phyloP scores from a whole-genome alignment of 1,284 basidiomycete species.

The Lentinula novae-zelandiae region DNA sequence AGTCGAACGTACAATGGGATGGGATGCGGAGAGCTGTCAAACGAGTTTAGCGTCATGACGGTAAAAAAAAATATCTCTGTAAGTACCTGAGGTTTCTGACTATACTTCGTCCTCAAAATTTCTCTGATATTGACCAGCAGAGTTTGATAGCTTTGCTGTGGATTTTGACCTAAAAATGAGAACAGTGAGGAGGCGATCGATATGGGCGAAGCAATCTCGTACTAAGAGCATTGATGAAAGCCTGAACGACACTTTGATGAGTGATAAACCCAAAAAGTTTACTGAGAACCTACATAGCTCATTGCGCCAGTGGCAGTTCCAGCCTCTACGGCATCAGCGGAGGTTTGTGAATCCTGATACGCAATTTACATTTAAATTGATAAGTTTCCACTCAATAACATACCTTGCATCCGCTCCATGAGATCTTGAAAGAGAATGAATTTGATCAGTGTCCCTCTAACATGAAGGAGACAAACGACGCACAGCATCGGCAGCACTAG shows the following conservation, averaged over 20 bases:
- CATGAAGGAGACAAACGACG: slow-evolving; percentile 19
- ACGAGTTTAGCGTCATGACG: not conserved
- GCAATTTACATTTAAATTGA: not conserved
- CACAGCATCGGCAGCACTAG: slow-evolving; percentile 72
- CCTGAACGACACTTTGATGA: slow-evolving; percentile 37
- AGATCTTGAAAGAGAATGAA: slow-evolving; percentile 38
- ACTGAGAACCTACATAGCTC: slow-evolving; percentile 55
- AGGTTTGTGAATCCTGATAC: slow-evolving; percentile 77
- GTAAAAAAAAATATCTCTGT: slow-evolving; percentile 19
- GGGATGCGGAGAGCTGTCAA: slow-evolving; percentile 64
- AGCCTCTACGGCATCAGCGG: slow-evolving; percentile 82
- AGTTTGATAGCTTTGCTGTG: slow-evolving; percentile 77
- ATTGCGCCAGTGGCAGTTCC: slow-evolving; percentile 87
- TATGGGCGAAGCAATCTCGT: slow-evolving; percentile 18
- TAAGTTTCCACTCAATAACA: not conserved
- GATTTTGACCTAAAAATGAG: slow-evolving; percentile 46
- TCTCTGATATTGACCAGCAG: slow-evolving; percentile 68
- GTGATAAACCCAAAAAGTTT: not conserved
- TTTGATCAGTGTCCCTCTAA: not conserved
- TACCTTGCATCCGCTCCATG: slow-evolving; percentile 84
- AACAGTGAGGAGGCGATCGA: not conserved
- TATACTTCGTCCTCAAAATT: slow-evolving; percentile 66
- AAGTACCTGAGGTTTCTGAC: slow-evolving; percentile 79
- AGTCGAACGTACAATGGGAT: slow-evolving; percentile 60
- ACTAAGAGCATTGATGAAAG: slow-evolving; percentile 69